Evolutionary conservation across 495 filamentous ascomycete genomes (phyloP), one percentile per base, ranked within the genome.

Genomic region (Parachaetomium inaequale): DNA sequence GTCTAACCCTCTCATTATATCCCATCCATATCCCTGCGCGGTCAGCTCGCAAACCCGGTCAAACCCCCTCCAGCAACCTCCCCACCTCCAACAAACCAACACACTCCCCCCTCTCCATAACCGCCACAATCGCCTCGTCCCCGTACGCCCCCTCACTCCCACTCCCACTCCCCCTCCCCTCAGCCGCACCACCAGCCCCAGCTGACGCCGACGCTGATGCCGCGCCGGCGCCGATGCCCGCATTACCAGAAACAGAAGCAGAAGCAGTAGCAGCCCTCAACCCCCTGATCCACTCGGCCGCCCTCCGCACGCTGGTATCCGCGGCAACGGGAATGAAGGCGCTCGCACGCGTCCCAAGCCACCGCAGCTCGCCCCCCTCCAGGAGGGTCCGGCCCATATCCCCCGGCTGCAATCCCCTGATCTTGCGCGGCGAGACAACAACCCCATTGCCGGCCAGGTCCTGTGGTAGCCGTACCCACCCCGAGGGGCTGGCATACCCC

Each of bases 251-350:
- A 2, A 8, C 8, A 15, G 8, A 38, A 46, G 49, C 45, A 15
- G 50, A 36, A 0, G 55, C 57, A 14, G 49, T 28, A 25, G 59
- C 72, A 8, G 68, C 61, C 5, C 65, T 62, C 66, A 70, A 66
- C 0, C 60, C 72, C 31, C 58, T 34, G 4, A 83, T 61, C 75
- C 75, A 78, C 43, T 77, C 73, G 31, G 66, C 72, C 15, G 79
- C 81, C 28, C 75, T 63, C 7, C 65, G 59, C 15, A 81, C 64
- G 21, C 70, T 75, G 19, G 74, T 76, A 23, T 78, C 73, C 12
- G 72, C 75, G 8, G 71, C 67, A 0, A 82, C 71, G n/a, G 67
- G 68, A n/a, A 84, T 68, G 68, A 80, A 82, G 12, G 79, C 76
- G 7, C 63, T 66, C 34, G 68, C 59, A 2, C 68, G 65, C 1